phyloP scores from a whole-genome alignment of 2,329 filamentous ascomycete genomes.

The Macrophomina phaseolina region DNA sequence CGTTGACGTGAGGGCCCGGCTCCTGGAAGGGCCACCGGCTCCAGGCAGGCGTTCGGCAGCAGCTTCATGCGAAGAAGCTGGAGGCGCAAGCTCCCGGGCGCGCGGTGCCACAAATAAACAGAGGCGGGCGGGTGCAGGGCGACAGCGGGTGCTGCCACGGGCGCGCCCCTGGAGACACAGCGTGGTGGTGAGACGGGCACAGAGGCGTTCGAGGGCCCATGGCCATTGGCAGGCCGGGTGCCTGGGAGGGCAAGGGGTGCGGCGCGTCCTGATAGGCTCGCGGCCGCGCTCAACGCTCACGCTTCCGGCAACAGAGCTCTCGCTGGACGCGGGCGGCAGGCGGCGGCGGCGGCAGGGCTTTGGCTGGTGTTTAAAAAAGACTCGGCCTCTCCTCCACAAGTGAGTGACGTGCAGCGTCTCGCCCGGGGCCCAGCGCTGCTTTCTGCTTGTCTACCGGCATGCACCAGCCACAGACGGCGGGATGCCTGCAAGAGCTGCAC shows the following conservation, averaged over 20 bases:
- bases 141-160: neutral
- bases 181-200: neutral
- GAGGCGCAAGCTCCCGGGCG: neutral
- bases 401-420: neutral
- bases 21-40: constrained; percentile 6
- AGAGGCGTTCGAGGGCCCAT: neutral
- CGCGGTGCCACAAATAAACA: neutral
- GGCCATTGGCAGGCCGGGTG: neutral
- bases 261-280: constrained; percentile 24
- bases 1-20: neutral
- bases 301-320: constrained; percentile 5
- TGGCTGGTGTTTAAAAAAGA: constrained; percentile 20
- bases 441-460: neutral
- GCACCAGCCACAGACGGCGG: constrained; percentile 16
- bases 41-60: neutral
- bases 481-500: constrained; percentile 20
- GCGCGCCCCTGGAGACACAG: neutral
- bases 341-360: constrained; percentile 2
- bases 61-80: neutral
- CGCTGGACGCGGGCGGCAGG: constrained; percentile 12
- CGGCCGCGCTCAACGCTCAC: constrained; percentile 1
- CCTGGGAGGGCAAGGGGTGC: constrained; percentile 18
- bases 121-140: neutral
- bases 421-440: neutral
- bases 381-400: neutral